These are phyloP conservation scores for Colletotrichum siamense DNA, from an alignment of 2,329 filamentous ascomycete genomes.

Conservation along the genomic window DNA sequence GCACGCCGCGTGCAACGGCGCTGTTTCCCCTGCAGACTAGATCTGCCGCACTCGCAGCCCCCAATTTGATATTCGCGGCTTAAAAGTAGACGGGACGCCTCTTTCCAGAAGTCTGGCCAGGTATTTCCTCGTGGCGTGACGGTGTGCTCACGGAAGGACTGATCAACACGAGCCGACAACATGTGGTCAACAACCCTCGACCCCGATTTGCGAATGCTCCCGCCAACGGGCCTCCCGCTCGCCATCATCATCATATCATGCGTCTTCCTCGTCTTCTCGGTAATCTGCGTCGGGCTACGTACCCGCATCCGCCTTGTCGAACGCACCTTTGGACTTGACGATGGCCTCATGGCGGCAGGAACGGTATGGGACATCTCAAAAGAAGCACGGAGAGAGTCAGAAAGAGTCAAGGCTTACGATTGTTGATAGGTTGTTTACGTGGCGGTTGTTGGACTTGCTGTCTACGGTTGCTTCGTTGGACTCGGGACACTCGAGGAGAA, in stretches of 20 bases:
- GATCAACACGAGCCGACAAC: neutral
- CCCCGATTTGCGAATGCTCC: conserved; percentile 9
- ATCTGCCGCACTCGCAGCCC: neutral
- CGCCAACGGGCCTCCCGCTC: conserved; percentile 5
- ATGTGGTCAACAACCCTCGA: conserved; percentile 17
- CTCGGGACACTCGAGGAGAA: conserved; percentile 26
- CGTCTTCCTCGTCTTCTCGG: conserved; percentile 14
- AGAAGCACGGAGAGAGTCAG: neutral
- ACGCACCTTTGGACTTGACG: conserved; percentile 20
- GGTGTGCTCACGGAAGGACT: neutral
- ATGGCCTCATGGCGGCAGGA: conserved; percentile 22
- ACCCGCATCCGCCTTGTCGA: conserved; percentile 8
- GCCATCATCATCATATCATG: conserved; percentile 18
- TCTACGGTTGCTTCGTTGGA: conserved; percentile 24
- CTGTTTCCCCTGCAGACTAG: neutral
- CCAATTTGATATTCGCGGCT: neutral
- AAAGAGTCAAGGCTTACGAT: neutral
- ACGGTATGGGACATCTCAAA: neutral
- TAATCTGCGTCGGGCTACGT: conserved; percentile 8
- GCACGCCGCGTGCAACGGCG: neutral
- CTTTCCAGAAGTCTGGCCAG: neutral
- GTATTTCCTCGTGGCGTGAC: neutral
- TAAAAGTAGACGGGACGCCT: conserved; percentile 1
- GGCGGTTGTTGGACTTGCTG: conserved; percentile 19
- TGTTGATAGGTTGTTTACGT: conserved; percentile 17